Percentiles rank a stretch among this genome's conserved stretches.
phyloP scores from a whole-genome alignment of 2,329 filamentous ascomycete species.

The Epichloe glyceriae region DNA sequence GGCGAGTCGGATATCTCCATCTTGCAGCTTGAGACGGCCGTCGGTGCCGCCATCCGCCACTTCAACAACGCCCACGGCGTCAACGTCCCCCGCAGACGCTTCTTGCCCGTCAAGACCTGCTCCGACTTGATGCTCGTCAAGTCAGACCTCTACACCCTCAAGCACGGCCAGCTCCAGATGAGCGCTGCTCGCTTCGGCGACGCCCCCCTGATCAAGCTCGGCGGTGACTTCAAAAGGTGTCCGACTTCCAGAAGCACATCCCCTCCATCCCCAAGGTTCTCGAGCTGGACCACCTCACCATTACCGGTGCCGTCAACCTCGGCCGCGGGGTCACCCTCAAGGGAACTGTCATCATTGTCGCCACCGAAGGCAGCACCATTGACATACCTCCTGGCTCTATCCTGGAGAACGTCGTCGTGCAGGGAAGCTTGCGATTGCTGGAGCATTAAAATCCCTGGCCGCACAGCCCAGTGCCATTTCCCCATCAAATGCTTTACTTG shows the following conservation, averaged over 20 bases:
- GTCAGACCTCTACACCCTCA: conserved; percentile 95
- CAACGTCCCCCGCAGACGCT: conserved; percentile 92
- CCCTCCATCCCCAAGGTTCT: conserved; percentile 81
- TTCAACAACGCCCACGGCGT: conserved; percentile 98
- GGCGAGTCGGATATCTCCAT: conserved; percentile 96
- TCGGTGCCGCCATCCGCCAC: conserved; percentile 96
- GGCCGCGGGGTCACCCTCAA: conserved; percentile 92
- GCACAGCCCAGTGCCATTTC: neutral
- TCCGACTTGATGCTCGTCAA: conserved; percentile 99
- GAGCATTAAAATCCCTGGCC: conserved; percentile 39
- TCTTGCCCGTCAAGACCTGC: conserved; percentile 99
- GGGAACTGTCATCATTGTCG: conserved; percentile 97
- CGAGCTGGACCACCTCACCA: conserved; percentile 88
- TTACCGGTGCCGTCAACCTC: conserved; percentile 93
- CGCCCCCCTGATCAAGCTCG: conserved; percentile 96
- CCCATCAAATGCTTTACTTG: neutral
- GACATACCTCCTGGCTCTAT: conserved; percentile 94
- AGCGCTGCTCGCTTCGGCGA: conserved; percentile 94
- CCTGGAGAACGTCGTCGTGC: conserved; percentile 96
- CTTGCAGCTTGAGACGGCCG: conserved; percentile 95
- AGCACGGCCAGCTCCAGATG: conserved; percentile 96
- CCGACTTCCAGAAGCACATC: conserved; percentile 84
- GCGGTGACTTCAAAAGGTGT: conserved; percentile 99
- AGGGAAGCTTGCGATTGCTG: conserved; percentile 74
- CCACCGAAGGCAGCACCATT: conserved; percentile 94